Evolutionary conservation across 768 basidiomycete species (phyloP), one percentile per base, ranked within the genome.

Genomic region (Amanita pallidorosea): DNA sequence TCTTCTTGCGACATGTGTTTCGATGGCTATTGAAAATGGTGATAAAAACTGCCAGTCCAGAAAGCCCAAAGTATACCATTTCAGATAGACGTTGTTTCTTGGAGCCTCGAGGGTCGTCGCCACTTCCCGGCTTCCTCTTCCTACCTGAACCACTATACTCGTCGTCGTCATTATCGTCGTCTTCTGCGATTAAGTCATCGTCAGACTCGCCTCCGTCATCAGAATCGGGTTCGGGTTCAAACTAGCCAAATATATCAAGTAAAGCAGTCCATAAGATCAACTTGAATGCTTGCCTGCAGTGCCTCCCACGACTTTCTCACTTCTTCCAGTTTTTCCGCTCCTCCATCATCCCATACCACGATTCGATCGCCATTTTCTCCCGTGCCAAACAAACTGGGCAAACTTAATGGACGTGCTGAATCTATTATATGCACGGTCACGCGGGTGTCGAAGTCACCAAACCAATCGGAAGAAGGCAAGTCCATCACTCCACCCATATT

Each of bases 331-430:
- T 73, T 73, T 51, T 83, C 81, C 2, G 81, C 84, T 15, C 79
- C 82, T 3, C 90, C 91, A 59, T 95, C 93, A 55, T 93, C 91
- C 96, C 96, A 99, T 0, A 98, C 75, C 27, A 95, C 70, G 17
- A 97, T 80, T 47, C 85, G 72, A 55, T 86, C 81, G 11, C 75
- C 77, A 47, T 77, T 77, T 57, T 79, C 74, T 22, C 81, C 81
- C 38, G 71, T 74, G 45, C 77, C 80, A 64, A 95, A 98, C 18
- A 97, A 68, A 69, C 84, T 96, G 38, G 81, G 74, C 60, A 98
- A 71, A 65, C 93, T 92, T 61, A 88, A 81, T 15, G 96, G 96
- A 47, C 96, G 79, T 17, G 83, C 80, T 3, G 95, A 91, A 67
- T 99, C 96, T 67, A 99, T 88, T 58, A 98, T 83, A 69, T 99